Conservation (phyloP, 345 rosid genomes). For the Aquilaria malaccensis region DNA sequence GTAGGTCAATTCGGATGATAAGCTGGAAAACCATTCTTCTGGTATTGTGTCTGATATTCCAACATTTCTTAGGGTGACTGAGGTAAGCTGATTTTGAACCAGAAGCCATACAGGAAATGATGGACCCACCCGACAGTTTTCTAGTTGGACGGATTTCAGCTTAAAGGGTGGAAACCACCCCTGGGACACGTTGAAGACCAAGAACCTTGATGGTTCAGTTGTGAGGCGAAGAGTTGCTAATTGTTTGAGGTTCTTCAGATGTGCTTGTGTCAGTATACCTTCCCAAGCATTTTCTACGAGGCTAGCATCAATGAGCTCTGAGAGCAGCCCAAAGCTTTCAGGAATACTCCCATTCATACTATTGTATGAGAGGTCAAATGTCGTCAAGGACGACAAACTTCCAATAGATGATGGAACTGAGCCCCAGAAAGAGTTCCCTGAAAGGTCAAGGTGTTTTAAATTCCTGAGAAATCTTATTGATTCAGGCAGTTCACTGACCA, state of each 20-base stretch:
- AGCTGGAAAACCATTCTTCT: conserved; percentile 23
- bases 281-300: conserved; percentile 38
- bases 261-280: conserved; percentile 38
- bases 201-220: conserved; percentile 29
- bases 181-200: conserved; percentile 31
- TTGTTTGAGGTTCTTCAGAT: conserved; percentile 30
- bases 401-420: conserved; percentile 42
- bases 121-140: conserved; percentile 50
- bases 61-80: conserved; percentile 31
- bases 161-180: conserved; percentile 57
- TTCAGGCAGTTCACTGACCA: conserved; percentile 36
- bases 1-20: conserved; percentile 30
- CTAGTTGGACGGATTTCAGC: conserved; percentile 32
- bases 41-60: conserved; percentile 44
- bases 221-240: conserved; percentile 31
- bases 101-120: conserved; percentile 55
- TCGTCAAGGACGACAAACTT: conserved; percentile 26
- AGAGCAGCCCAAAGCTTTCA: conserved; percentile 37
- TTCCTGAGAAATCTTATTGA: conserved; percentile 35
- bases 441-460: conserved; percentile 30
- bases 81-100: conserved; percentile 37
- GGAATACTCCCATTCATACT: conserved; percentile 45
- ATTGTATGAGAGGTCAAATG: conserved; percentile 37
- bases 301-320: conserved; percentile 23
- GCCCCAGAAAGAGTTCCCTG: conserved; percentile 37